Conservation (phyloP, 345 rosid species). For the Arabis alpina region DNA sequence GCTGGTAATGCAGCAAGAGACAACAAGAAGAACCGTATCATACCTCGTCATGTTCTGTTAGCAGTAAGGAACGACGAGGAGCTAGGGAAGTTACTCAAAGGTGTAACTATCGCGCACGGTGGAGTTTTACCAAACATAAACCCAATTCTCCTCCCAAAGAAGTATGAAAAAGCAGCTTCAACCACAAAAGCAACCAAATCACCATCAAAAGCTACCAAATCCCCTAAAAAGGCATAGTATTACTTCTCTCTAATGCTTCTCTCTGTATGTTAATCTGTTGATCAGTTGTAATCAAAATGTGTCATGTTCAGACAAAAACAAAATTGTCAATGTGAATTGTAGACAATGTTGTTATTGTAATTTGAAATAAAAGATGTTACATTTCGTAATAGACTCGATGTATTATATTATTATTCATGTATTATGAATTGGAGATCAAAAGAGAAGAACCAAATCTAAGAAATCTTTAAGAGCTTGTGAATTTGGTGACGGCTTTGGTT, state of each 20-base stretch:
- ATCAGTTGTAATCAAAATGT: conserved; percentile 13
- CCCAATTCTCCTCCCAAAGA: conserved; percentile 71
- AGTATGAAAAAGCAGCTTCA: conserved; percentile 48
- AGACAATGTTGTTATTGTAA: neutral
- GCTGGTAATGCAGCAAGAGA: conserved; percentile 82
- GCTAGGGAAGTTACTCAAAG: conserved; percentile 65
- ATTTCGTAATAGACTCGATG: no score
- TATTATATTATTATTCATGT: no score
- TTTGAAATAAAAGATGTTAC: conserved; percentile 2
- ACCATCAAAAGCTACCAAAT: conserved; percentile 67
- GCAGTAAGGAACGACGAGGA: conserved; percentile 81
- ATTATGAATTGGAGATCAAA: no score
- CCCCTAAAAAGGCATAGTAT: conserved; percentile 63
- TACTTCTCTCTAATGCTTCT: neutral
- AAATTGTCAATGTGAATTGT: neutral
- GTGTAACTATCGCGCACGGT: conserved; percentile 82
- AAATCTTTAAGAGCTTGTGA: conserved; percentile 56
- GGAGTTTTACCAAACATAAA: conserved; percentile 78
- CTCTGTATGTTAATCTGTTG: conserved; percentile 15
- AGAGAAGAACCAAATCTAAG: no score
- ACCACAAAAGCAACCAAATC: conserved; percentile 58
- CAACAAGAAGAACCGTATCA: conserved; percentile 76
- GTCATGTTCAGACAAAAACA: neutral
- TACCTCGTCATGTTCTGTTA: conserved; percentile 65
- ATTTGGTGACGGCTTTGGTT: conserved; percentile 74